Percentiles rank a stretch among this genome's conserved stretches.
Evolutionary conservation across 2,329 filamentous ascomycete genomes (phyloP).

Genomic region (Aureobasidium namibiae): DNA sequence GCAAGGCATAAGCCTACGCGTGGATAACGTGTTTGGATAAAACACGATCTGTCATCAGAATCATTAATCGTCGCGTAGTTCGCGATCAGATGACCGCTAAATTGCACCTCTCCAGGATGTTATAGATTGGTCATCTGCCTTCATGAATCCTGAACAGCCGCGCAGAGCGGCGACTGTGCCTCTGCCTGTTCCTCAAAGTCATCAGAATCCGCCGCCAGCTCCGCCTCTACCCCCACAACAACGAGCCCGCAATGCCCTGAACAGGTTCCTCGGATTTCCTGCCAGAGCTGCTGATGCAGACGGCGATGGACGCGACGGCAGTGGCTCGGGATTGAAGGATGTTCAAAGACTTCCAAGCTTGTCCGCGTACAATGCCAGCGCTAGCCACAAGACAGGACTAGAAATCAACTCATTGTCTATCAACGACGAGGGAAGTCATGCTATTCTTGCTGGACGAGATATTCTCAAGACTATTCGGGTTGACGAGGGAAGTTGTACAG

Average conservation of each 20-base stretch:
- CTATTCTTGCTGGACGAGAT: slow-evolving; percentile 56
- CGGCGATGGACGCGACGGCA: slow-evolving; percentile 28
- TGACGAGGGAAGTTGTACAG: slow-evolving; percentile 47
- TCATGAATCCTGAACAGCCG: slow-evolving; percentile 10
- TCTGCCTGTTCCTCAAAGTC: slow-evolving; percentile 6
- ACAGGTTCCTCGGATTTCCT: slow-evolving; percentile 47
- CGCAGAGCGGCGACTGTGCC: slow-evolving; percentile 12
- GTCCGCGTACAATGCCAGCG: slow-evolving; percentile 39
- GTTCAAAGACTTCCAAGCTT: slow-evolving; percentile 13
- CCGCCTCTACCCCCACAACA: slow-evolving; percentile 16
- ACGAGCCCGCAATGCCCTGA: slow-evolving; percentile 30
- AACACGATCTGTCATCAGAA: not conserved
- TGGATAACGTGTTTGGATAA: not conserved
- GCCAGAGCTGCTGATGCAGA: slow-evolving; percentile 37
- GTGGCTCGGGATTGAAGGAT: slow-evolving; percentile 18
- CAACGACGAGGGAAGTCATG: slow-evolving; percentile 55
- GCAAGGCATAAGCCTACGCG: not conserved
- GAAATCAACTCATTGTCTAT: slow-evolving; percentile 56
- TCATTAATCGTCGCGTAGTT: not conserved
- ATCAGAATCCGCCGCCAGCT: slow-evolving; percentile 14
- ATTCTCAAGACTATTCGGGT: slow-evolving; percentile 58
- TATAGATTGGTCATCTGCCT: not conserved
- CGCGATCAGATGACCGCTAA: not conserved
- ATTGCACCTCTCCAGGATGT: not conserved
- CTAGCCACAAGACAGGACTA: slow-evolving; percentile 56